Evolutionary conservation across 2,329 filamentous ascomycete genomes (phyloP).

Genomic region (Verticillium longisporum): DNA sequence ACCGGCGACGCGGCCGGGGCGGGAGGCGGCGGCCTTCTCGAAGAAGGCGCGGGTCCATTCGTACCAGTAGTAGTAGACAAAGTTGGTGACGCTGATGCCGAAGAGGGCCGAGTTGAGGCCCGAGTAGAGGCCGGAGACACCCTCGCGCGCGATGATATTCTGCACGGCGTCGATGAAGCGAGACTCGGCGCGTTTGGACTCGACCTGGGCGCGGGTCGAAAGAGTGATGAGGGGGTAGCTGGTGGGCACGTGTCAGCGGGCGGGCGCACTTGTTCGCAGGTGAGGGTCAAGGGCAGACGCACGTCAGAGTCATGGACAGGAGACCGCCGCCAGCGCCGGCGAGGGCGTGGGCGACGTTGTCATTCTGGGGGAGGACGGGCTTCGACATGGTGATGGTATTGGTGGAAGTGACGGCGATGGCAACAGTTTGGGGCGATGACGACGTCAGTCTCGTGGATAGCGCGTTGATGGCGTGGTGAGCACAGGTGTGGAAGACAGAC

Average conservation of each 20-base stretch:
- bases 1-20: conserved; percentile 64
- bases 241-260: conserved; percentile 9
- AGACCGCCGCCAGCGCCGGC: conserved; percentile 90
- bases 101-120: conserved; percentile 92
- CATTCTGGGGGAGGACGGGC: conserved; percentile 71
- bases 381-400: conserved; percentile 34
- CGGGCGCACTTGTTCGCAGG: background rate
- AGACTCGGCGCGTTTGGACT: conserved; percentile 86
- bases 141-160: conserved; percentile 86
- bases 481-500: background rate
- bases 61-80: conserved; percentile 99
- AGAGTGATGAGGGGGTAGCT: conserved; percentile 96
- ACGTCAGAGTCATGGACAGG: conserved; percentile 93
- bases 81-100: conserved; percentile 97
- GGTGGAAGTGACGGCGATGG: background rate
- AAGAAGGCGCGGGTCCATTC: conserved; percentile 92
- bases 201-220: conserved; percentile 94
- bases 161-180: conserved; percentile 77
- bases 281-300: conserved; percentile 22
- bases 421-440: too few species aligned
- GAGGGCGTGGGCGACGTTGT: conserved; percentile 94
- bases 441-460: background rate
- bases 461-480: background rate
- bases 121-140: conserved; percentile 80
- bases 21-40: conserved; percentile 69